Base-by-base conservation (phyloP, 2,329 filamentous ascomycete genomes). In the Colletotrichum ledebouriae region DNA sequence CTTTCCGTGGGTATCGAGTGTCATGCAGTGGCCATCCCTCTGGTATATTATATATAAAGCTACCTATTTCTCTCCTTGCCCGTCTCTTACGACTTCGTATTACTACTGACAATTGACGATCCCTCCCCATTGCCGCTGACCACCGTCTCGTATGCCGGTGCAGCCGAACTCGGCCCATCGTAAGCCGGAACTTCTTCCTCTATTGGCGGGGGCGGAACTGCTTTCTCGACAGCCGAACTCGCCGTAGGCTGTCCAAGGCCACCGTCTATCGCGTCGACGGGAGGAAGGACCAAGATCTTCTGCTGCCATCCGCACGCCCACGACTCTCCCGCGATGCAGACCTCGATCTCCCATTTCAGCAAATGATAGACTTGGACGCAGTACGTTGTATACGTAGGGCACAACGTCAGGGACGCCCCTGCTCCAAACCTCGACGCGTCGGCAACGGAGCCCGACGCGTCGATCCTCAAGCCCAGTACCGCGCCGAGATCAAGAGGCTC, bases 131-230 rank as follows among this genome's bases (percentile, higher is more conserved):
- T n/a, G 7, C 37, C 63, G 7, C 59, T 50, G 1, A 17, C 20
- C 6, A 66, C 41, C 49, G 49, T 60, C 11, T 66, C 58, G 4
- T 66, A 66, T 6, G 63, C 63, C 6, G 63, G 63, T 4, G 49
- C 63, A 9, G 49, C 49, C 3, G 34, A 34, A 9, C 33, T 34
- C 1, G 63, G 63, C 1, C 58, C 63, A 3, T 62, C 63, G n/a
- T 66, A 66, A 2, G 49, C 39, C 5, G 63, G 63, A 3, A 17
- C 57, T 22, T 39, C 49, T 13, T 61, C 63, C 0, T 15, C 7
- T 6, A 4, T 9, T 4, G 57, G 58, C 6, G 55, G 46, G 10
- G 55, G 61, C 9, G 22, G 61, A 39, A 39, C 4, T 7, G 33
- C 7, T 13, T 13, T 10, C n/a, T 52, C 47, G 39, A 29, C 2